Base-by-base conservation (phyloP, 148 eudicot genomes). In the Rhododendron williamsianum region DNA sequence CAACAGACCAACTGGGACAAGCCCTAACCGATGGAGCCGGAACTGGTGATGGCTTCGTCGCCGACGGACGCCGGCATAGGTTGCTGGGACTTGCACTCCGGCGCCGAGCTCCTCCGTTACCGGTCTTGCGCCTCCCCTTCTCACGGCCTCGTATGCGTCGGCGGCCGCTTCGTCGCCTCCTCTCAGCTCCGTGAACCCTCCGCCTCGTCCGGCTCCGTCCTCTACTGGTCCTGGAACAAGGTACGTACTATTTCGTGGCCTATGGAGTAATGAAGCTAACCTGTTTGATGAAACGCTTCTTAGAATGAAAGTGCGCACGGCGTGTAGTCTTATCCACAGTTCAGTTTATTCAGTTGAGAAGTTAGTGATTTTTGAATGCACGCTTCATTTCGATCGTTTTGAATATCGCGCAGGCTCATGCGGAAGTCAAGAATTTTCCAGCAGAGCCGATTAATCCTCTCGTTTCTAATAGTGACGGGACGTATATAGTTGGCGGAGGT, bases 151-250 rank as follows among this genome's bases (percentile, higher is more conserved):
- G 87, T 89, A 76, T 91, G 89, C 60, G 92, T 96, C 72, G 95
- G 90, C 46, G 91, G 86, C 84, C 93, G 91, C 87, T 96, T 91
- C 87, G 82, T 96, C 35, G 98, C 97, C 16, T 88, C 99, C 35
- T 91, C 99, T 79, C 98, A 96, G 82, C 88, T 92, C 76, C 94
- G 94, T 4, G 89, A 91, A 18, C 83, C 93, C 46, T 73, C 88
- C 3, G 84, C 94, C 56, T 46, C 92, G 30, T 92, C 94, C 46
- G 97, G 98, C 27, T 93, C 93, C 85, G 83, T 96, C n/a, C 91
- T 92, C 84, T 96, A 89, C 78, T 96, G 99, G 98, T 96, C 98
- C 19, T 96, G 93, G 91, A 91, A 93, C 89, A 94, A 96, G 95
- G 99, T 58, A 18, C 21, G 3, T 5, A 18, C 18, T 56, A 56